Evolutionary conservation across 441 rosid species (phyloP).

Genomic region (Heliophila coronopifolia): DNA sequence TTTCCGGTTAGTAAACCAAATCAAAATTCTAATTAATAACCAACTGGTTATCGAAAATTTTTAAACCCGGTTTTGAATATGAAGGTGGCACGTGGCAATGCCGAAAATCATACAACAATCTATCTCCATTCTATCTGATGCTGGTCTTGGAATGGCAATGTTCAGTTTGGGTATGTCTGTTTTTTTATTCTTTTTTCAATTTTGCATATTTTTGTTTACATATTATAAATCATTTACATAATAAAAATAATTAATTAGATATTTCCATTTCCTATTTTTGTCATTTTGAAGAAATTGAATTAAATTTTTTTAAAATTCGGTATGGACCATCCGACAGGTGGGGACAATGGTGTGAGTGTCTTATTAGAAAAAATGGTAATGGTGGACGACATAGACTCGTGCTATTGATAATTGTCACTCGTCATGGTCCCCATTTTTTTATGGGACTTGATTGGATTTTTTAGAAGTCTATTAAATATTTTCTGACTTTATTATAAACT

Average conservation of each 20-base stretch:
- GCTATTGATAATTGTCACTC: conserved; percentile 27
- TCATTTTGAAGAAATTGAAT: neutral
- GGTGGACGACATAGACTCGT: conserved; percentile 46
- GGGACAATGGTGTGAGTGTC: conserved; percentile 26
- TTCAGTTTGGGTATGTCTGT: conserved; percentile 99
- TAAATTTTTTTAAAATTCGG: neutral
- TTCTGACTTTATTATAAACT: neutral
- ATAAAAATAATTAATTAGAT: too few species aligned
- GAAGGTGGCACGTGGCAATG: conserved; percentile 88
- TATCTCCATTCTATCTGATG: conserved; percentile 96
- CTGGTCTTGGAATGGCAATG: conserved; percentile 99
- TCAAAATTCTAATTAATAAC: too few species aligned
- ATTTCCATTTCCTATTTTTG: too few species aligned
- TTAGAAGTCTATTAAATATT: neutral
- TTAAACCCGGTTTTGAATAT: too few species aligned
- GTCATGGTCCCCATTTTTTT: conserved; percentile 34
- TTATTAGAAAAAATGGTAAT: conserved; percentile 30
- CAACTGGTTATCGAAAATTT: neutral
- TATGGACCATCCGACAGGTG: conserved; percentile 33
- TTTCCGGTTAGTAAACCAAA: too few species aligned
- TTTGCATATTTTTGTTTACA: too few species aligned
- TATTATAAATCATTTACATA: too few species aligned
- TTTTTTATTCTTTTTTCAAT: neutral
- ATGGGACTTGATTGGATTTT: conserved; percentile 17
- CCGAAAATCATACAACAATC: conserved; percentile 88